Evolutionary conservation across 2,329 filamentous ascomycete species (phyloP).

Genomic region (Pseudocercospora cruenta): DNA sequence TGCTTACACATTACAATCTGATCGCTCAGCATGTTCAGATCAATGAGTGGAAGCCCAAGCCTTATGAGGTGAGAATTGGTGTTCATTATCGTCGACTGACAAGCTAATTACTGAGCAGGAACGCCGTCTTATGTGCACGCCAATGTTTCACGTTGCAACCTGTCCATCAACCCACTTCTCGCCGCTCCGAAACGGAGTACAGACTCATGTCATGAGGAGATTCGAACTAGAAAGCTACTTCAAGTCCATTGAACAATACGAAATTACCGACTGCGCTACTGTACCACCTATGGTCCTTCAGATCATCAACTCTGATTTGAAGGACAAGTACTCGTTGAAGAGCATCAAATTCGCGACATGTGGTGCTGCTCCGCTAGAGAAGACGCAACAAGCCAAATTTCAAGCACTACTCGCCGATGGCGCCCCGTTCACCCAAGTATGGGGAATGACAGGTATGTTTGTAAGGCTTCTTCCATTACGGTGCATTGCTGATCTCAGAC

Average conservation of each 20-base stretch:
- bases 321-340: conserved; percentile 70
- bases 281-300: conserved; percentile 72
- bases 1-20: conserved; percentile 61
- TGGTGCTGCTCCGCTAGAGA: conserved; percentile 75
- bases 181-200: conserved; percentile 41
- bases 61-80: conserved; percentile 17
- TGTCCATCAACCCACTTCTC: conserved; percentile 45
- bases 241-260: conserved; percentile 66
- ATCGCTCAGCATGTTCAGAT: conserved; percentile 56
- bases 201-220: conserved; percentile 49
- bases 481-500: too few relatives aligned
- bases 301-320: conserved; percentile 66
- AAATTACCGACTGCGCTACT: conserved; percentile 68
- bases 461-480: not conserved
- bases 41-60: conserved; percentile 42
- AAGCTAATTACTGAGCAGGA: conserved; percentile 32
- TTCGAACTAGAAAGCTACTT: conserved; percentile 59
- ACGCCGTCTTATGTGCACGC: conserved; percentile 47
- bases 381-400: conserved; percentile 70
- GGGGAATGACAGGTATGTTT: conserved; percentile 53
- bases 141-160: conserved; percentile 56
- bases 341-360: conserved; percentile 69
- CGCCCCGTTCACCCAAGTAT: conserved; percentile 23
- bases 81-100: not conserved
- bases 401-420: conserved; percentile 61